These are phyloP conservation scores for Deinandra increscens DNA, from an alignment of 129 eudicot genomes.

Conservation along the genomic window DNA sequence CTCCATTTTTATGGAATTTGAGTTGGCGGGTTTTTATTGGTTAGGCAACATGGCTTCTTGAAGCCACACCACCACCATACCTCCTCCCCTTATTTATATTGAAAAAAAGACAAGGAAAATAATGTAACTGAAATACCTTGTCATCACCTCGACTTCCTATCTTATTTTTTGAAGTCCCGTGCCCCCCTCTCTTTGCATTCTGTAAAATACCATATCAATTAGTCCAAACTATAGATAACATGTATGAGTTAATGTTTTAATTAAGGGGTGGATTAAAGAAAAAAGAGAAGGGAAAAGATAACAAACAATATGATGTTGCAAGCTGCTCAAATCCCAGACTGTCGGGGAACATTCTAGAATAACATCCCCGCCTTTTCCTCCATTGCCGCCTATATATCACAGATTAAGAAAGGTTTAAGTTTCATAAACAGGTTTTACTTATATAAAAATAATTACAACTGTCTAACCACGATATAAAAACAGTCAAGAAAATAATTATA, in stretches of 20 bases:
- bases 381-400: slow-evolving; percentile 75
- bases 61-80: too few species aligned
- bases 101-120: not conserved
- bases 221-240: slow-evolving; percentile 11
- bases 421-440: not conserved
- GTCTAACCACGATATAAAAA: not conserved
- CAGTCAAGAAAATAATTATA: too few species aligned
- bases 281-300: not conserved
- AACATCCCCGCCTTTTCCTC: slow-evolving; percentile 98
- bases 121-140: slow-evolving; percentile 52
- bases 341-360: slow-evolving; percentile 68
- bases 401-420: slow-evolving; percentile 9
- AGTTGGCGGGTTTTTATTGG: too few species aligned
- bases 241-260: not conserved
- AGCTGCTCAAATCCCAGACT: slow-evolving; percentile 86
- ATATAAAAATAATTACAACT: not conserved
- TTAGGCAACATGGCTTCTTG: too few species aligned
- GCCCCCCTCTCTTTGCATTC: slow-evolving; percentile 91
- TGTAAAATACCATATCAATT: slow-evolving; percentile 37
- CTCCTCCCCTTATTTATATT: too few species aligned
- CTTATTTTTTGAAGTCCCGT: slow-evolving; percentile 88
- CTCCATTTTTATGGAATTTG: too few species aligned
- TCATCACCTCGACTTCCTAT: slow-evolving; percentile 92
- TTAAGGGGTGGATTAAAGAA: not conserved
- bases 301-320: slow-evolving; percentile 85